phyloP scores from a whole-genome alignment of 2,329 filamentous ascomycete genomes.

The Stemphylium vesicarium region DNA sequence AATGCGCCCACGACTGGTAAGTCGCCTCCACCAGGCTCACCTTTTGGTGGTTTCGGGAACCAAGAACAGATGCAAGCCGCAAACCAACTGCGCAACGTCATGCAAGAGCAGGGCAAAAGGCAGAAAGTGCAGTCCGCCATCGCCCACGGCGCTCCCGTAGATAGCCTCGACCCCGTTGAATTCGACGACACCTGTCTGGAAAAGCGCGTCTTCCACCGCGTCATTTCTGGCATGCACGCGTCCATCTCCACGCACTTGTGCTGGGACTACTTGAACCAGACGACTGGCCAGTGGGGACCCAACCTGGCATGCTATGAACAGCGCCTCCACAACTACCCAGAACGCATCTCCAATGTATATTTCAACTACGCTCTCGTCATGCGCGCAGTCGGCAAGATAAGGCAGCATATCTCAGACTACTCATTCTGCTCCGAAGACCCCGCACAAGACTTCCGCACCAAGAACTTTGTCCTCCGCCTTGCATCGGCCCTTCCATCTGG shows the following conservation, averaged over 20 bases:
- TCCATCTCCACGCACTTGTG: constrained; percentile 96
- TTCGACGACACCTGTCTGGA: constrained; percentile 92
- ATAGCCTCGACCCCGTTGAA: constrained; percentile 71
- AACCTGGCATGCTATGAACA: constrained; percentile 88
- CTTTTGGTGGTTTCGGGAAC: constrained; percentile 52
- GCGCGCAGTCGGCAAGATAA: constrained; percentile 88
- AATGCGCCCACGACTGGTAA: constrained; percentile 41
- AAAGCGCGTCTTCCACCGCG: constrained; percentile 97
- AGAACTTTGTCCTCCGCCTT: constrained; percentile 79
- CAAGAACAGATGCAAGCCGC: constrained; percentile 60
- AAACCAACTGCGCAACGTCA: constrained; percentile 65
- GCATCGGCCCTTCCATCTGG: constrained; percentile 71
- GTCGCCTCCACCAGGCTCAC: constrained; percentile 44
- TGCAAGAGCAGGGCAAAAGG: constrained; percentile 65
- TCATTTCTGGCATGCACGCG: constrained; percentile 97
- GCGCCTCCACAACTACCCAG: constrained; percentile 82
- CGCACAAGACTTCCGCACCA: constrained; percentile 77
- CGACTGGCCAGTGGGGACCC: constrained; percentile 88
- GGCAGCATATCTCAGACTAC: constrained; percentile 79
- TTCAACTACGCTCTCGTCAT: constrained; percentile 98
- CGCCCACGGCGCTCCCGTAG: constrained; percentile 59
- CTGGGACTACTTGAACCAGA: constrained; percentile 95
- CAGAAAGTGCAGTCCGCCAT: constrained; percentile 66
- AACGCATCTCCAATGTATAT: constrained; percentile 95
- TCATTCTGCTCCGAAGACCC: constrained; percentile 91